Conservation (phyloP, 805 yeast species). For the Spathaspora passalidarum region DNA sequence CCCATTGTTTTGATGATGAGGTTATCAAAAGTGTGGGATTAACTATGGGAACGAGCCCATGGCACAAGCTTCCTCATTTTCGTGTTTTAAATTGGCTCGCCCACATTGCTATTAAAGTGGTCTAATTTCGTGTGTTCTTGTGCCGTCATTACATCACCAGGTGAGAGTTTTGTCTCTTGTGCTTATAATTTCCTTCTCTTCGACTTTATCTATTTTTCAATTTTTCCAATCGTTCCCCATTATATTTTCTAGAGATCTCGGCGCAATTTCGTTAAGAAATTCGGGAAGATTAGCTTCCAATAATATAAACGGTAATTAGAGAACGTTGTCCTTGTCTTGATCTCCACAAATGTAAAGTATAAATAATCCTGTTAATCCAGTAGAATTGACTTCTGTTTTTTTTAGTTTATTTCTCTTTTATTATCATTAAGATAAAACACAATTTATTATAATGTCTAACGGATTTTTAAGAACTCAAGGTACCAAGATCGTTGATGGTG, state of each 20-base stretch:
- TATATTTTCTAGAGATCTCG: not conserved
- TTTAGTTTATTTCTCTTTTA: not conserved
- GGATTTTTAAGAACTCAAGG: conserved; percentile 40
- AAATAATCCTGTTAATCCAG: not conserved
- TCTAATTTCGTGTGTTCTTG: not conserved
- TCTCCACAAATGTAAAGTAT: not conserved
- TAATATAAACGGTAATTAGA: not conserved
- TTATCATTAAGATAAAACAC: not conserved
- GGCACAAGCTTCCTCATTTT: not conserved
- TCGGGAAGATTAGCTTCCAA: not conserved
- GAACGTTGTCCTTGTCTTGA: not conserved
- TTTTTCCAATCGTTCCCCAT: not conserved
- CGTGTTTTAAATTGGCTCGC: not conserved
- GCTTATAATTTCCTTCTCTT: not conserved
- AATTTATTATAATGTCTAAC: conserved; percentile 3
- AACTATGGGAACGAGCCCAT: not conserved
- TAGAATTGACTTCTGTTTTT: not conserved
- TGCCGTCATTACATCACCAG: not conserved
- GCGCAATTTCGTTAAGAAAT: not conserved
- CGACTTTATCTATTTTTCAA: not conserved
- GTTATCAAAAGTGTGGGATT: not conserved
- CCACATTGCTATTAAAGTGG: not conserved
- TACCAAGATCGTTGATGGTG: conserved; percentile 45
- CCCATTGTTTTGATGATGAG: not conserved
- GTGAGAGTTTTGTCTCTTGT: too few species aligned